A percentile compares a stretch with the other conserved stretches of the same genome.
These are phyloP conservation scores for Prillingera fragicola DNA, from an alignment of 1,284 basidiomycete species.

Conservation along the genomic window DNA sequence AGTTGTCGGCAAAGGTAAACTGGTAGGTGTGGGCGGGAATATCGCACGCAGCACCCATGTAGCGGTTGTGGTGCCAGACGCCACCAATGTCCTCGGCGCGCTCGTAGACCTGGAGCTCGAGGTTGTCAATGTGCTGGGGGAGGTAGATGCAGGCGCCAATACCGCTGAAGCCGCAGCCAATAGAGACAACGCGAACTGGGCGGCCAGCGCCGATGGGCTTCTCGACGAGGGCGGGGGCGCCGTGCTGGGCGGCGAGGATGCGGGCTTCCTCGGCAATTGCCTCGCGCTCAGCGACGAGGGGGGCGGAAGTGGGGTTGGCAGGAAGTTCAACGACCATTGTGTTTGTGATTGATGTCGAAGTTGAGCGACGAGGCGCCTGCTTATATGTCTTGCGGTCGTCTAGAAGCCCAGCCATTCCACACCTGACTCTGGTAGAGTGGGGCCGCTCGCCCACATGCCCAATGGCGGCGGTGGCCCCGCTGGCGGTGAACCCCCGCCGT, in stretches of 20 bases:
- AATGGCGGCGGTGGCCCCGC: too few species aligned
- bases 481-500: too few species aligned
- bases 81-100: slow-evolving; percentile 14
- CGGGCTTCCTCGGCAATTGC: not conserved
- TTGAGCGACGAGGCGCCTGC: too few species aligned
- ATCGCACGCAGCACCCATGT: slow-evolving; percentile 33
- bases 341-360: not conserved
- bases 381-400: too few species aligned
- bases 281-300: not conserved
- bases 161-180: slow-evolving; percentile 14
- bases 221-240: slow-evolving; percentile 5
- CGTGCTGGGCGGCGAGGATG: not conserved
- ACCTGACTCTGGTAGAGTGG: too few species aligned
- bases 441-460: too few species aligned
- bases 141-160: slow-evolving; percentile 7
- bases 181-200: slow-evolving; percentile 7
- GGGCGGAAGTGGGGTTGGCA: not conserved
- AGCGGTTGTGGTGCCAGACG: slow-evolving; percentile 28
- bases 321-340: not conserved
- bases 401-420: too few species aligned
- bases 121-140: slow-evolving; percentile 7
- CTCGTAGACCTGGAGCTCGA: slow-evolving; percentile 13
- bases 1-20: slow-evolving; percentile 19
- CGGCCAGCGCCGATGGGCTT: slow-evolving; percentile 2
- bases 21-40: slow-evolving; percentile 31